These are phyloP conservation scores for Nemania sp. DNA, from an alignment of 2,329 filamentous ascomycete species.

Conservation along the genomic window DNA sequence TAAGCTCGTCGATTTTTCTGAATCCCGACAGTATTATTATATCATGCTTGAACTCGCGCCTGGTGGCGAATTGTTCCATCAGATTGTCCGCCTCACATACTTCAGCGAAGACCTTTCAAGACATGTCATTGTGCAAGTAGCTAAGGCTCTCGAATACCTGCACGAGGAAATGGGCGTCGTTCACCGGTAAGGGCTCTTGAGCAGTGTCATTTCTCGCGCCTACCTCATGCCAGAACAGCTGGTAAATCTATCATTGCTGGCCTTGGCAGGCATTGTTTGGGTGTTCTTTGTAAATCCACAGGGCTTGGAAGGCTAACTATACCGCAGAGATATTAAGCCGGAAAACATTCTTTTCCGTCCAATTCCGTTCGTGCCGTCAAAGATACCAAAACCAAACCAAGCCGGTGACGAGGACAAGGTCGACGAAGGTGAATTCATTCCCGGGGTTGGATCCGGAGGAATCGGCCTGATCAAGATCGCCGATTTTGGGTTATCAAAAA, in stretches of 20 bases:
- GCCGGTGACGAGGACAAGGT: constrained; percentile 96
- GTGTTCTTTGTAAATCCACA: background rate
- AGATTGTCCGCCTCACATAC: constrained; percentile 96
- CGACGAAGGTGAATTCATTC: constrained; percentile 92
- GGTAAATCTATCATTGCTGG: background rate
- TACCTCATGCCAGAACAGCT: background rate
- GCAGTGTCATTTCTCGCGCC: background rate
- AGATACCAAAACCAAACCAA: constrained; percentile 76
- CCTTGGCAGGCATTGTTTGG: background rate
- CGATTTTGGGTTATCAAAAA: constrained; percentile 95
- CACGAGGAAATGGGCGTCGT: constrained; percentile 96
- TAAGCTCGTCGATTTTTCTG: constrained; percentile 89
- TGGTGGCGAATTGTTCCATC: constrained; percentile 95
- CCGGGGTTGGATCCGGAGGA: constrained; percentile 80
- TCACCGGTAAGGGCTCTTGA: constrained; percentile 72
- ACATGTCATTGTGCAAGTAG: constrained; percentile 93
- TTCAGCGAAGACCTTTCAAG: constrained; percentile 95
- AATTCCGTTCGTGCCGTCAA: constrained; percentile 78
- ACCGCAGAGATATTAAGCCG: constrained; percentile 87
- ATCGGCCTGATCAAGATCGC: constrained; percentile 97
- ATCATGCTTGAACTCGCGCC: constrained; percentile 94
- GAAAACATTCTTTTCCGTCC: constrained; percentile 96
- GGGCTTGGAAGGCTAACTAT: background rate
- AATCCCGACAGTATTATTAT: constrained; percentile 95
- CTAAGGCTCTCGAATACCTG: constrained; percentile 89